These are phyloP conservation scores for Microthlaspi erraticum DNA, from an alignment of 345 rosid genomes.

Conservation along the genomic window DNA sequence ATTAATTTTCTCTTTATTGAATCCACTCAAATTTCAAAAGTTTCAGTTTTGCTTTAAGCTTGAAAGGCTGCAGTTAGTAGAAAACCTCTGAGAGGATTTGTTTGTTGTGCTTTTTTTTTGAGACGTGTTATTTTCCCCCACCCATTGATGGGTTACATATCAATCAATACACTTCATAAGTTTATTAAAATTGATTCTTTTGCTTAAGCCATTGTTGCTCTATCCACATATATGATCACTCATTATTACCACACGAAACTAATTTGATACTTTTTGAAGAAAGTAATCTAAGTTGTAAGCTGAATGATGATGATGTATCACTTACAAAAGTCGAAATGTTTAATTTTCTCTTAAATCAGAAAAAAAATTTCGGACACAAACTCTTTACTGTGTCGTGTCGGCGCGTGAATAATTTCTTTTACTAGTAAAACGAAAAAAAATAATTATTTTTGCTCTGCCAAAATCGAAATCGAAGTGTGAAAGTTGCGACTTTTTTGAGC, in stretches of 20 bases:
- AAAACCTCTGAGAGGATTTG: slow-evolving; percentile 27
- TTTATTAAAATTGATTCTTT: slow-evolving; percentile 28
- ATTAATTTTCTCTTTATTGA: slow-evolving; percentile 20
- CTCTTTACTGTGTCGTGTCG: slow-evolving; percentile 41
- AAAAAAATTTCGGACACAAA: slow-evolving; percentile 9
- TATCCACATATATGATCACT: background rate
- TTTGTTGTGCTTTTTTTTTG: background rate
- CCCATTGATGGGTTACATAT: slow-evolving; percentile 19
- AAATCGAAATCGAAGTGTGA: slow-evolving; percentile 31
- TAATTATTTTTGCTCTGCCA: background rate
- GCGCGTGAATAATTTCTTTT: slow-evolving; percentile 28
- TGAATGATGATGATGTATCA: too few species aligned
- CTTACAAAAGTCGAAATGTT: too few species aligned
- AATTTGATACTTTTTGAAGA: too few species aligned
- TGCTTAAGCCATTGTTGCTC: slow-evolving; percentile 14
- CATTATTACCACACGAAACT: too few species aligned
- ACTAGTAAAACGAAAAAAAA: background rate
- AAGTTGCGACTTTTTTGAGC: slow-evolving; percentile 34
- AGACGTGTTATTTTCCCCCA: slow-evolving; percentile 26
- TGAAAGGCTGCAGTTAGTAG: slow-evolving; percentile 19
- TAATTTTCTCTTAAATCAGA: too few species aligned
- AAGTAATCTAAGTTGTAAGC: too few species aligned
- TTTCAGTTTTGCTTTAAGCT: slow-evolving; percentile 25
- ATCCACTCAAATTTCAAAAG: background rate
- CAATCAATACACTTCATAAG: slow-evolving; percentile 27